These are phyloP conservation scores for Pichia eremophila DNA, from an alignment of 805 yeast species.

Conservation along the genomic window DNA sequence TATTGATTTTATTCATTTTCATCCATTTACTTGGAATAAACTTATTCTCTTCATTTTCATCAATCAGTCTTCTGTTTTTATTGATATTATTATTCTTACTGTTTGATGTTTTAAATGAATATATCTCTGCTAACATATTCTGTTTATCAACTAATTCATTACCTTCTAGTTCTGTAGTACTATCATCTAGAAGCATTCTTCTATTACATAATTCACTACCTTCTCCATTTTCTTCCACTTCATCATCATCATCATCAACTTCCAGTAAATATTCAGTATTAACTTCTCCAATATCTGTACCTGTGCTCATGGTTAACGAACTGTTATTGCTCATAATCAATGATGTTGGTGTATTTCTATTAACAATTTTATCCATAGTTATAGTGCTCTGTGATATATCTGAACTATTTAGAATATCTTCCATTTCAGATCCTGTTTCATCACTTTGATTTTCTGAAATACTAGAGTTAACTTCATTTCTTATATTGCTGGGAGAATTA, in stretches of 20 bases:
- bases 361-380: slow-evolving; percentile 1
- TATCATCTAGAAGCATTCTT: not conserved
- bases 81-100: not conserved
- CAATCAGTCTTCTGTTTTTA: not conserved
- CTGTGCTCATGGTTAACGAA: not conserved
- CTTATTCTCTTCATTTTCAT: not conserved
- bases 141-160: slow-evolving; percentile 3
- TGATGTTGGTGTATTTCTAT: not conserved
- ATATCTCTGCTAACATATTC: slow-evolving; percentile 11
- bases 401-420: slow-evolving; percentile 21
- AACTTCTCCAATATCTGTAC: slow-evolving; percentile 7
- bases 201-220: not conserved
- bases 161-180: not conserved
- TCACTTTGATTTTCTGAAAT: not conserved
- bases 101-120: slow-evolving; percentile 4
- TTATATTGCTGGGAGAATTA: too few relatives aligned
- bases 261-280: slow-evolving; percentile 10
- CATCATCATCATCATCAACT: not conserved
- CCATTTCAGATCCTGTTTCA: slow-evolving; percentile 13
- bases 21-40: slow-evolving; percentile 9
- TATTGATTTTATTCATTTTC: not conserved
- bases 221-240: not conserved
- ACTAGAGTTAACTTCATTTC: not conserved
- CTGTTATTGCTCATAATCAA: not conserved
- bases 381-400: slow-evolving; percentile 8